A percentile compares a stretch with the other conserved stretches of the same genome.
These are phyloP conservation scores for Poa pratensis DNA, from an alignment of 176 grass and related monocot genomes.

Conservation along the genomic window DNA sequence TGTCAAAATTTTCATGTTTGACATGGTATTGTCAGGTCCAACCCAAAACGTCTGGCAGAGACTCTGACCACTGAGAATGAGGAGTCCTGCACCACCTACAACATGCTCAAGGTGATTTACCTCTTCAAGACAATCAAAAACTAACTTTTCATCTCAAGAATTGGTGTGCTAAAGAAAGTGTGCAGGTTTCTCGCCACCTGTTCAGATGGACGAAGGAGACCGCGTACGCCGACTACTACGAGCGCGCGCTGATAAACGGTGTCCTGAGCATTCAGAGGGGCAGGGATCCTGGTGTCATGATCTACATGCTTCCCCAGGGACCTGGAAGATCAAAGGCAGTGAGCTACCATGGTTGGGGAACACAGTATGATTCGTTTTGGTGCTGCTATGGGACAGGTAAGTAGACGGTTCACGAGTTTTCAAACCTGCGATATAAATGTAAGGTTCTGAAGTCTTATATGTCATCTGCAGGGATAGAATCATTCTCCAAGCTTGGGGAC, in stretches of 20 bases:
- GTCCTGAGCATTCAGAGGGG: slow-evolving; percentile 95
- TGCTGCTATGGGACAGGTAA: slow-evolving; percentile 97
- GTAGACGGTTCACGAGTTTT: neutral
- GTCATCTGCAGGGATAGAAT: slow-evolving; percentile 67
- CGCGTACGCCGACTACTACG: slow-evolving; percentile 79
- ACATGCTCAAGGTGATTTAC: slow-evolving; percentile 88
- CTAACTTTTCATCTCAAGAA: neutral
- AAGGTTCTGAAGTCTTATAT: neutral
- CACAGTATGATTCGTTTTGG: slow-evolving; percentile 77
- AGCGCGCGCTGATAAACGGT: slow-evolving; percentile 83
- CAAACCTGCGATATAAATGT: neutral
- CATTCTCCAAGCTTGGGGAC: slow-evolving; percentile 92
- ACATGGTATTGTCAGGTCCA: slow-evolving; percentile 54
- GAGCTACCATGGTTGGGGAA: slow-evolving; percentile 88
- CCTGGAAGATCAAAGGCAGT: slow-evolving; percentile 76
- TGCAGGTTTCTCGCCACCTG: slow-evolving; percentile 82
- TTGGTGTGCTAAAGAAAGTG: neutral
- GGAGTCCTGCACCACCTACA: slow-evolving; percentile 95
- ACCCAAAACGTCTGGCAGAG: slow-evolving; percentile 78
- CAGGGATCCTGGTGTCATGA: slow-evolving; percentile 91
- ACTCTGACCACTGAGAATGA: slow-evolving; percentile 76
- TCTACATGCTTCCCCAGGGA: slow-evolving; percentile 96
- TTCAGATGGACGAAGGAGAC: slow-evolving; percentile 98
- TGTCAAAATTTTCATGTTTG: neutral
- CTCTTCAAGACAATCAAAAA: neutral